phyloP scores from a whole-genome alignment of 2,329 filamentous ascomycete species.

The Fusarium ambrosium region DNA sequence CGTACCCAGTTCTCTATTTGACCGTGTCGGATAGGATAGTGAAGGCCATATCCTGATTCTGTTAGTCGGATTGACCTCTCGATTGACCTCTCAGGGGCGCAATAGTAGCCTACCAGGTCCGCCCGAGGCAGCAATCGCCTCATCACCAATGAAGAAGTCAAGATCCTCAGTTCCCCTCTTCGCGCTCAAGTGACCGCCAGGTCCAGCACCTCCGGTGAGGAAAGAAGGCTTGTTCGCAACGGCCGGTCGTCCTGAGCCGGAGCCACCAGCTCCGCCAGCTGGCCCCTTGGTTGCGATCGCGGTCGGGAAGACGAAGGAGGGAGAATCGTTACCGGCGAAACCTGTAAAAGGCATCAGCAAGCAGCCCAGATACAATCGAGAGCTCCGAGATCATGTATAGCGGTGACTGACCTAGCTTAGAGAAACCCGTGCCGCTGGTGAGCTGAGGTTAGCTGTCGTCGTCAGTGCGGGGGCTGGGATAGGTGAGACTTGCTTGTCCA shows the following conservation, averaged over 20 bases:
- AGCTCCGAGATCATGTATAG: conserved; percentile 23
- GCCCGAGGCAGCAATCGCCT: conserved; percentile 85
- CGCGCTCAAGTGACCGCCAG: conserved; percentile 83
- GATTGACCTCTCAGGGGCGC: conserved; percentile 11
- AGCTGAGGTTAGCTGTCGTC: conserved; percentile 51
- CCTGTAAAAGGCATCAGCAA: conserved; percentile 66
- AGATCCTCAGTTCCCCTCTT: conserved; percentile 98
- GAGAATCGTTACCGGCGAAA: conserved; percentile 99
- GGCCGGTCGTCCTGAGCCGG: conserved; percentile 88
- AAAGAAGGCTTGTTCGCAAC: conserved; percentile 97
- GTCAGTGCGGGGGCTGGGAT: conserved; percentile 48
- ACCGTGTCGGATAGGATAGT: conserved; percentile 97
- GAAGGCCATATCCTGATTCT: conserved; percentile 84
- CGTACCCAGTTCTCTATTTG: conserved; percentile 99
- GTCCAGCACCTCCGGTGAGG: conserved; percentile 89
- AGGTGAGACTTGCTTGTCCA: conserved; percentile 93
- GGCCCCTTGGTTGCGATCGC: conserved; percentile 95
- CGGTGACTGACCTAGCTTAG: conserved; percentile 86
- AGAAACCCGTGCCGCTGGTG: conserved; percentile 96
- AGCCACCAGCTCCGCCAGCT: conserved; percentile 76
- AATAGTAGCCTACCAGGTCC: conserved; percentile 76
- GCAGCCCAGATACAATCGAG: conserved; percentile 13
- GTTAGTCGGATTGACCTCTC: conserved; percentile 38
- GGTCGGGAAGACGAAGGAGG: conserved; percentile 98
- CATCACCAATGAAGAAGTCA: conserved; percentile 99